Evolutionary conservation across 2,329 filamentous ascomycete genomes (phyloP).

Genomic region (Diaporthe humulicola): DNA sequence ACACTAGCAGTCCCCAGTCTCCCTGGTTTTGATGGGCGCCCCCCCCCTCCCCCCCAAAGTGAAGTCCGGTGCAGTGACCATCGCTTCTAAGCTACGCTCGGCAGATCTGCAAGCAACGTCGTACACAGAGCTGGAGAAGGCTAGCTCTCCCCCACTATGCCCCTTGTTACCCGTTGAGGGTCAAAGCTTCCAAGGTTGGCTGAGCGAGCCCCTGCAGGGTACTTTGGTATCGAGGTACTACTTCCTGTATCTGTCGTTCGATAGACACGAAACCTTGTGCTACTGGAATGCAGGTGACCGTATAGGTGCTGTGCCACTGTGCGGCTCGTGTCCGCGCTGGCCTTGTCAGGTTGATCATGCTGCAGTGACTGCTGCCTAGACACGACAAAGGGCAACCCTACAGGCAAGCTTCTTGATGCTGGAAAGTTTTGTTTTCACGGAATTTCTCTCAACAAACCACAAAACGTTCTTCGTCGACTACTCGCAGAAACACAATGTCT

Average conservation of each 20-base stretch:
- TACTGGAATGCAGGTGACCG: neutral
- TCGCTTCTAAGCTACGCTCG: too few species aligned
- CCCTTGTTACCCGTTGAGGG: neutral
- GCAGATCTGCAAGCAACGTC: neutral
- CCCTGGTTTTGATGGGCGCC: too few species aligned
- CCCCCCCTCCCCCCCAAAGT: too few species aligned
- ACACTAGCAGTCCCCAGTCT: too few species aligned
- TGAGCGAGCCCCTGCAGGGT: neutral
- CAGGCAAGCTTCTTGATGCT: neutral
- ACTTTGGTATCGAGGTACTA: neutral
- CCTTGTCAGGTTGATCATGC: neutral
- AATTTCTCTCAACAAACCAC: neutral
- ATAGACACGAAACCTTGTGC: neutral
- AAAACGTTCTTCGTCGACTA: neutral
- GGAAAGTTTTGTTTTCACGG: neutral
- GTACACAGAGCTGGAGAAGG: neutral
- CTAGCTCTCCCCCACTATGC: neutral
- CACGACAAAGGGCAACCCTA: neutral
- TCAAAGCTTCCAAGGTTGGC: neutral
- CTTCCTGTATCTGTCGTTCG: neutral
- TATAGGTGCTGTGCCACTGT: neutral
- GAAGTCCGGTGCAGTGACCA: too few species aligned
- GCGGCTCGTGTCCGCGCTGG: neutral
- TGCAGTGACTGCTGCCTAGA: neutral
- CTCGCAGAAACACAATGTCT: conserved; percentile 7